Evolutionary conservation across 139 green algal species (phyloP), one percentile per base, ranked within the genome.

Genomic region (Nannochloris sp.): DNA sequence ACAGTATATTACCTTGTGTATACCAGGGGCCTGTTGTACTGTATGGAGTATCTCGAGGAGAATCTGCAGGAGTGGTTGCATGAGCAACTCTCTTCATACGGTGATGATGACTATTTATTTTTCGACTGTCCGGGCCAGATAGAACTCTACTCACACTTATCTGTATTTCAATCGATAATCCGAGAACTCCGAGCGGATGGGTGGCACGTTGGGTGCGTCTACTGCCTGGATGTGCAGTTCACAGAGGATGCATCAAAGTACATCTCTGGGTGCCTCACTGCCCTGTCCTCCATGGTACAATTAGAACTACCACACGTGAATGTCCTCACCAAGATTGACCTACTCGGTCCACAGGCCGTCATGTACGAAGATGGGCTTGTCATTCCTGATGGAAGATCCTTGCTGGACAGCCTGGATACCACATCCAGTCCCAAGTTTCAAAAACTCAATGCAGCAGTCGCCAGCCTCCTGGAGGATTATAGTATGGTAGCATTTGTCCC

Each of bases 31-130:
- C 78, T 99, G 69, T 63, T 99, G 50, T 96, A 94, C 67, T 96
- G 89, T 84, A 99, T 99, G 93, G 93, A 99, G 67, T 96, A 95
- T 63, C 49, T 98, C 61, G 92, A 98, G 68, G 91, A 98, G 4
- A 91, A 94, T 66, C 58, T 99, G 28, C 82, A 96, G 29, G 72
- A 79, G 40, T 99, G 93, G 93, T 69, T 99, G 60, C 80, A 77
- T 1, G 77, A 87, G 23, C 81, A 93, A 73, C 82, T 98, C 37
- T 76, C 94, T 80, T 62, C 63, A 2, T 95, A 89, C 65, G 83
- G 86, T 10, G 93, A 99, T n/a, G 93, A 99, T 26, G 92, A 98
- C 70, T 97, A 97, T 79, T 63, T 99, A 3, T 56, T 97, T 9
- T 91, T 97, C 66, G 91, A 97, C 79, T 97, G 91, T 78, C 87